Conservation (phyloP, 2,329 filamentous ascomycete species). For the Cryphonectria parasitica region DNA sequence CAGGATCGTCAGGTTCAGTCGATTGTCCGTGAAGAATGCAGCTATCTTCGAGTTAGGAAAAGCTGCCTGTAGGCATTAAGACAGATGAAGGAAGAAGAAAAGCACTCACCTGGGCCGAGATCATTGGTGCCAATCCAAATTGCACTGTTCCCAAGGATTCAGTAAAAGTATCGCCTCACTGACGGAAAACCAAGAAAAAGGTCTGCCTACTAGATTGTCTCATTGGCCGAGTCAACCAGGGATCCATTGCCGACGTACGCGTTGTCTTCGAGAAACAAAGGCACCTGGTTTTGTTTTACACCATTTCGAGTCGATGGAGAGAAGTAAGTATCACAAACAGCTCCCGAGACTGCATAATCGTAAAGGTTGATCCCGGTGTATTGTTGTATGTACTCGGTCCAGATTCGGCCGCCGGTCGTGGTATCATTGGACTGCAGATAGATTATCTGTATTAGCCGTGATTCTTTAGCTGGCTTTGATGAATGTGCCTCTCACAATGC, state of each 20-base stretch:
- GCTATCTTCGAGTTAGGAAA: slow-evolving; percentile 29
- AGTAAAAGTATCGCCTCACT: neutral
- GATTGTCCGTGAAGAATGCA: slow-evolving; percentile 57
- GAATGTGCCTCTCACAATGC: slow-evolving; percentile 4
- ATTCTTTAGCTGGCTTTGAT: neutral
- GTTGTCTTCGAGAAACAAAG: slow-evolving; percentile 29
- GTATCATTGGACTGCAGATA: slow-evolving; percentile 20
- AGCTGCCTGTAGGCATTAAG: no score
- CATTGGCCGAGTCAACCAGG: slow-evolving; percentile 17
- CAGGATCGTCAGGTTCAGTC: slow-evolving; percentile 49
- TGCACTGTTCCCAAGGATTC: slow-evolving; percentile 32
- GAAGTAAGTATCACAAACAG: slow-evolving; percentile 31
- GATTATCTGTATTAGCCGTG: neutral
- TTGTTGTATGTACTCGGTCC: slow-evolving; percentile 31
- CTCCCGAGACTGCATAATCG: slow-evolving; percentile 34
- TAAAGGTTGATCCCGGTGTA: slow-evolving; percentile 30
- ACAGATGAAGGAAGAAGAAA: no score
- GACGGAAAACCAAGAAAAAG: neutral
- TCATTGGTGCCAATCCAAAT: slow-evolving; percentile 69
- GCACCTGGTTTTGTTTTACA: slow-evolving; percentile 28
- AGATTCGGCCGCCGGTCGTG: slow-evolving; percentile 27
- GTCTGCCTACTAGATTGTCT: slow-evolving; percentile 25
- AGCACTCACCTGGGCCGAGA: slow-evolving; percentile 46
- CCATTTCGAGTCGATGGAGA: slow-evolving; percentile 23
- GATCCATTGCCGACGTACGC: slow-evolving; percentile 18